These are phyloP conservation scores for Escovopsis sp. DNA, from an alignment of 2,329 filamentous ascomycete genomes.

Conservation along the genomic window DNA sequence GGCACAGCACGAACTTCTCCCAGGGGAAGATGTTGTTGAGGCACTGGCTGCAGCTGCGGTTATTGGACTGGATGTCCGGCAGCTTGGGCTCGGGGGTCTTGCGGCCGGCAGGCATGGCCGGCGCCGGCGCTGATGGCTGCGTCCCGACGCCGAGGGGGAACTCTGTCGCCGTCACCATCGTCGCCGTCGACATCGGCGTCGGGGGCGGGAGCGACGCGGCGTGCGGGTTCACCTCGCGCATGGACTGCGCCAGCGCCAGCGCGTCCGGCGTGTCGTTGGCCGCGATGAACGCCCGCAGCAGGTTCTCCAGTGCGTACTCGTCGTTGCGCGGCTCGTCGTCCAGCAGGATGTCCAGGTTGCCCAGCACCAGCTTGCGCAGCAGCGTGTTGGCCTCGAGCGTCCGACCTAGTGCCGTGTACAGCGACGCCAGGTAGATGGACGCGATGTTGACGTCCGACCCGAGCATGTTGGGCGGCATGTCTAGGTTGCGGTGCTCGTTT, in stretches of 20 bases:
- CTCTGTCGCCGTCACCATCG: no score
- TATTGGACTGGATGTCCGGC: constrained; percentile 18
- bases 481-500: constrained; percentile 20
- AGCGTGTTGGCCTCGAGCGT: constrained; percentile 13
- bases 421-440: constrained; percentile 23
- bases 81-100: constrained; percentile 24
- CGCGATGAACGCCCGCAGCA: constrained; percentile 23
- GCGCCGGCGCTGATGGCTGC: no score
- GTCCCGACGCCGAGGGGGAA: no score
- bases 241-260: constrained; percentile 22
- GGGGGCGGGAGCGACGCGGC: constrained; percentile 12
- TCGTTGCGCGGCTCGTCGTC: constrained; percentile 27
- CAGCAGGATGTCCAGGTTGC: constrained; percentile 22
- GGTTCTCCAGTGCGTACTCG: constrained; percentile 25
- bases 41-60: constrained; percentile 24
- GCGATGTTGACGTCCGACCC: constrained; percentile 27
- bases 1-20: constrained; percentile 21
- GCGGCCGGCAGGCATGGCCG: no score
- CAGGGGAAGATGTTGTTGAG: constrained; percentile 17
- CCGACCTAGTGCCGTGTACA: constrained; percentile 19
- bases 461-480: constrained; percentile 24
- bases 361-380: constrained; percentile 18
- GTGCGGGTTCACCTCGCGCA: constrained; percentile 19
- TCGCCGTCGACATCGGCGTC: constrained; percentile 15
- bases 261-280: constrained; percentile 22